These are phyloP conservation scores for Babesia sp. DNA, from an alignment of 169 alveolate genomes.

Conservation along the genomic window DNA sequence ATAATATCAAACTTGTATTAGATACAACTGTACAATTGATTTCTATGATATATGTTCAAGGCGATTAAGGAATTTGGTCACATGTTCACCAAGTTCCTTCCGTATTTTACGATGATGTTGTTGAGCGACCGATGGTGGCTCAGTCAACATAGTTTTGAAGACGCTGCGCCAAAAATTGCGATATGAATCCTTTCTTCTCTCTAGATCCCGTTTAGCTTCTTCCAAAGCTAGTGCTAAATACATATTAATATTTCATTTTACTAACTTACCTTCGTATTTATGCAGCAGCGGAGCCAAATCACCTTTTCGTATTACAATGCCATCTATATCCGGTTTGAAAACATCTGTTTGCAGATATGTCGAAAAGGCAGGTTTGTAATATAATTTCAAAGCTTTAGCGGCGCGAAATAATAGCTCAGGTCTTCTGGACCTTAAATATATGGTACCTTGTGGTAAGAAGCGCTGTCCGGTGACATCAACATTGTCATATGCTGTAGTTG, in stretches of 20 bases:
- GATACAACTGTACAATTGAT: background rate
- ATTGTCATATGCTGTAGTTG: slow-evolving; percentile 31
- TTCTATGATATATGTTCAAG: slow-evolving; percentile 5
- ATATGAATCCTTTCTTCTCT: slow-evolving; percentile 15
- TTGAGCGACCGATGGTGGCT: slow-evolving; percentile 37
- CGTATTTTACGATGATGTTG: slow-evolving; percentile 29
- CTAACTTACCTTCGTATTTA: slow-evolving; percentile 28
- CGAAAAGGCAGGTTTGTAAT: slow-evolving; percentile 48
- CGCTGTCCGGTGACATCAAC: slow-evolving; percentile 46
- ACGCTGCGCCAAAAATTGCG: slow-evolving; percentile 55
- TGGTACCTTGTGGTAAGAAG: slow-evolving; percentile 36
- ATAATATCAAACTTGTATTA: background rate
- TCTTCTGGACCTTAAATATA: slow-evolving; percentile 33
- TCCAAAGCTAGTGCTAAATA: slow-evolving; percentile 2
- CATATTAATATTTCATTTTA: no score
- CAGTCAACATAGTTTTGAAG: slow-evolving; percentile 32
- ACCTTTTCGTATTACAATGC: slow-evolving; percentile 27
- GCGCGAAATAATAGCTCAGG: slow-evolving; percentile 18
- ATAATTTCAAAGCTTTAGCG: slow-evolving; percentile 5
- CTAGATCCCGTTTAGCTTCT: background rate
- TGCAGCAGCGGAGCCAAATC: slow-evolving; percentile 16
- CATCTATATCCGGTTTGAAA: slow-evolving; percentile 49
- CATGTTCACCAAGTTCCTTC: slow-evolving; percentile 9
- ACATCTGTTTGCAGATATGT: slow-evolving; percentile 12
- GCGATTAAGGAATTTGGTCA: slow-evolving; percentile 16